Conservation (phyloP, 2,329 filamentous ascomycete species). For the Biscogniauxia mediterranea region DNA sequence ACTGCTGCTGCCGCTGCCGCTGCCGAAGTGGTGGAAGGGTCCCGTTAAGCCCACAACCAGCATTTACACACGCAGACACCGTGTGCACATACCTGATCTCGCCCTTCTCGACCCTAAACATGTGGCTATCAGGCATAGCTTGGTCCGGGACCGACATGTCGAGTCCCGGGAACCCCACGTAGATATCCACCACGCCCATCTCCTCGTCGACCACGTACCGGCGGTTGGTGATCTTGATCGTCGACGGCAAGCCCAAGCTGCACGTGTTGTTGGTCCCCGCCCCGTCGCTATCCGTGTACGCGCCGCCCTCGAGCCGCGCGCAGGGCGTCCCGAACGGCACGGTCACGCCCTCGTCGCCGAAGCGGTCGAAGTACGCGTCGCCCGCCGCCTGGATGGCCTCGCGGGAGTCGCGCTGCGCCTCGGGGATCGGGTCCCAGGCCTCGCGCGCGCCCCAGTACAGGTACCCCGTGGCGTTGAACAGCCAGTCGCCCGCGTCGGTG, state of each 20-base stretch:
- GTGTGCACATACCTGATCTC: conserved; percentile 34
- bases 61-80: conserved; percentile 26
- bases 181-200: conserved; percentile 30
- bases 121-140: conserved; percentile 29
- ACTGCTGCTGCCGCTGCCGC: too few species aligned
- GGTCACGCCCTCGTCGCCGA: conserved; percentile 25
- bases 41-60: conserved; percentile 25
- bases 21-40: too few species aligned
- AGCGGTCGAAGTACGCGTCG: conserved; percentile 31
- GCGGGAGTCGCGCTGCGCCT: conserved; percentile 25
- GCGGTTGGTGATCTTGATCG: conserved; percentile 29
- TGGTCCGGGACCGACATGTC: conserved; percentile 18
- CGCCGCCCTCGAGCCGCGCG: conserved; percentile 30
- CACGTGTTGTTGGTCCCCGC: conserved; percentile 29
- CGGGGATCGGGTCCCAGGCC: conserved; percentile 32
- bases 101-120: conserved; percentile 30
- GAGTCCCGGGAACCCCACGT: conserved; percentile 29
- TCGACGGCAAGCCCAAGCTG: conserved; percentile 27
- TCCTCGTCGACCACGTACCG: conserved; percentile 32
- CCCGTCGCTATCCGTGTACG: conserved; percentile 25
- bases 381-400: conserved; percentile 30
- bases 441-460: conserved; percentile 29
- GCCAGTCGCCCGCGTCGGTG: conserved; percentile 32
- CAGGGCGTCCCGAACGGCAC: conserved; percentile 30
- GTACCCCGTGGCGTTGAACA: conserved; percentile 31